These are phyloP conservation scores for Globisporangium carolinianum DNA, from an alignment of 352 stramenopile species.

Conservation along the genomic window DNA sequence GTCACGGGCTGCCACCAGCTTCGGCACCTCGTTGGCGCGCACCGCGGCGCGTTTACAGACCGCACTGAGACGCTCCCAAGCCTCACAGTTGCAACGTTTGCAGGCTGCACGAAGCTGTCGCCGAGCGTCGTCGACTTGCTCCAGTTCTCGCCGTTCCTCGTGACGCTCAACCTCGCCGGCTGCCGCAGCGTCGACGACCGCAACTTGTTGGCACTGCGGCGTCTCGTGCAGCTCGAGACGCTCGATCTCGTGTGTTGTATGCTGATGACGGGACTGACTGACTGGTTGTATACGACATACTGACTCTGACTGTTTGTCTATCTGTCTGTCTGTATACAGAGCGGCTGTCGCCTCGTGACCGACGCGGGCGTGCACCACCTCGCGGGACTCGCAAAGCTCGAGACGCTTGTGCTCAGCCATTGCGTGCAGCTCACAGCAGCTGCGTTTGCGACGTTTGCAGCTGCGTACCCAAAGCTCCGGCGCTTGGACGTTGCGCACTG, in stretches of 20 bases:
- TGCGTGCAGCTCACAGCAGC: conserved; percentile 48
- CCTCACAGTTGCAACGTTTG: conserved; percentile 44
- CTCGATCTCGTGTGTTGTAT: conserved; percentile 50
- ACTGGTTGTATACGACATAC: neutral
- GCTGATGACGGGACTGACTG: neutral
- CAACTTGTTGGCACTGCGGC: conserved; percentile 33
- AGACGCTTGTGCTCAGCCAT: conserved; percentile 46
- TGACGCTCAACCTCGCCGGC: conserved; percentile 44
- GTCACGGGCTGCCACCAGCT: conserved; percentile 49
- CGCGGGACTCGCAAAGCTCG: conserved; percentile 29
- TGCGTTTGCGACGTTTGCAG: conserved; percentile 34
- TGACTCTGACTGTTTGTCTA: neutral
- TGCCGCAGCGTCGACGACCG: conserved; percentile 57
- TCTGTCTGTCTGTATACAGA: conserved; percentile 15
- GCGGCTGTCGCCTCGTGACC: conserved; percentile 43
- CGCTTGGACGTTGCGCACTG: conserved; percentile 56
- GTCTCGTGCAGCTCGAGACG: conserved; percentile 26
- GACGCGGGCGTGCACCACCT: conserved; percentile 49
- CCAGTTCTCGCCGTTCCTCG: conserved; percentile 49
- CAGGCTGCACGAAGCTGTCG: conserved; percentile 34
- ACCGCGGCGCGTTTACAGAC: conserved; percentile 11
- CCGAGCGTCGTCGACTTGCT: conserved; percentile 44
- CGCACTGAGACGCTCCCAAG: conserved; percentile 44
- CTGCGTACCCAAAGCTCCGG: conserved; percentile 27
- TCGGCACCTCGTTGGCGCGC: conserved; percentile 41